A percentile compares a stretch with the other conserved stretches of the same genome.
These are phyloP conservation scores for Pestalotiopsis fici DNA, from an alignment of 2,329 filamentous ascomycete genomes.

Conservation along the genomic window DNA sequence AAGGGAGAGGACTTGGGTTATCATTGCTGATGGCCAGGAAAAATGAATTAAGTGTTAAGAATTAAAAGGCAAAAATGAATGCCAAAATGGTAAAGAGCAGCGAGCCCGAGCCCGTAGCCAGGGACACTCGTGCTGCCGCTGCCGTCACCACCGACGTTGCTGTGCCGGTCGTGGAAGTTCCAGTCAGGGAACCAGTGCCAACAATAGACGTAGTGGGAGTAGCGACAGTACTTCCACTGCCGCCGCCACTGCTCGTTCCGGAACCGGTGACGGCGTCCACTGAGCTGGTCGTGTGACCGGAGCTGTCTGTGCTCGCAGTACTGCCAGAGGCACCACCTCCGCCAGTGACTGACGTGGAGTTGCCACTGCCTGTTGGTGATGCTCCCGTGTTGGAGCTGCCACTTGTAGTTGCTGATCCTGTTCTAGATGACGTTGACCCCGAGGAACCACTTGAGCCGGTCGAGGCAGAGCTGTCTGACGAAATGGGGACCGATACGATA, in stretches of 20 bases:
- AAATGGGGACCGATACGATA: neutral
- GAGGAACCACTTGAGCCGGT: neutral
- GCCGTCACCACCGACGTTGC: slow-evolving; percentile 14
- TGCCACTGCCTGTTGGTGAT: slow-evolving; percentile 6
- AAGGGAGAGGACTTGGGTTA: slow-evolving; percentile 8
- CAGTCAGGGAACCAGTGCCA: neutral
- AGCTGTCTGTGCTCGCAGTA: neutral
- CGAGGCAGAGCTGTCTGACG: slow-evolving; percentile 3
- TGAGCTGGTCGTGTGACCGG: neutral
- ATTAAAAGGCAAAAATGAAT: slow-evolving; percentile 25
- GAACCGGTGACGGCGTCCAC: neutral
- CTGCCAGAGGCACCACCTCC: neutral
- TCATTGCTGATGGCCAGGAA: slow-evolving; percentile 2
- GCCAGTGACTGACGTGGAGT: neutral
- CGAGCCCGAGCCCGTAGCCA: slow-evolving; percentile 10
- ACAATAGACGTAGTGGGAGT: slow-evolving; percentile 5
- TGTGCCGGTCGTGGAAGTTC: slow-evolving; percentile 4
- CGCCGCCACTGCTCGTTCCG: neutral
- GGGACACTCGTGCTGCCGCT: slow-evolving; percentile 2
- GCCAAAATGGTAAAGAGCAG: slow-evolving; percentile 23
- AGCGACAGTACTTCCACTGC: slow-evolving; percentile 3
- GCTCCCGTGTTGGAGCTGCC: neutral
- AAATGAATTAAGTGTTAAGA: slow-evolving; percentile 16
- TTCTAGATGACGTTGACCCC: neutral
- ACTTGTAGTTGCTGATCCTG: neutral